Evolutionary conservation across 225 moss, liverwort and hornwort genomes (phyloP).

Genomic region (Pleurozium schreberi): DNA sequence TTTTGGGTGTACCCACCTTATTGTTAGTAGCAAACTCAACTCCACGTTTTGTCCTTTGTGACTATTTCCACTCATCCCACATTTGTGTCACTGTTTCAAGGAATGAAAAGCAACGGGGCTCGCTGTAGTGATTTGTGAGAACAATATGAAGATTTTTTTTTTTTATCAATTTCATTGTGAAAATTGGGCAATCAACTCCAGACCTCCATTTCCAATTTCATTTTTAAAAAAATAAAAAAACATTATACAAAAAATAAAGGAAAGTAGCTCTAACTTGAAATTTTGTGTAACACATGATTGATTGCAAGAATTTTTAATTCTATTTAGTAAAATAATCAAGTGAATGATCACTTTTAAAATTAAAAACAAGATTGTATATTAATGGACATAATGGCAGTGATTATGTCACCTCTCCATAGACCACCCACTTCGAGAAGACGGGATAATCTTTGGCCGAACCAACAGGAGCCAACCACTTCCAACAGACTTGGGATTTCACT

Average conservation of each 20-base stretch:
- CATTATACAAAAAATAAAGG: neutral
- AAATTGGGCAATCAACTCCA: neutral
- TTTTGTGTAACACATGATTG: neutral
- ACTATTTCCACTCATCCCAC: no score
- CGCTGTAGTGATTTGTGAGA: no score
- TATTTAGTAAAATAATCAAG: neutral
- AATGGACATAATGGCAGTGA: neutral
- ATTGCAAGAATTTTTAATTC: neutral
- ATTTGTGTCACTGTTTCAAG: no score
- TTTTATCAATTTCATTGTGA: neutral
- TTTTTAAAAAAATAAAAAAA: no score
- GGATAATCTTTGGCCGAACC: constrained; percentile 50
- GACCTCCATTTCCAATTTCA: neutral
- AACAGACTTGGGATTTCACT: constrained; percentile 41
- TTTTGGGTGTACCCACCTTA: no score
- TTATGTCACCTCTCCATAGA: constrained; percentile 43
- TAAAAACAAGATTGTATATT: neutral
- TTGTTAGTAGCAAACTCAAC: no score
- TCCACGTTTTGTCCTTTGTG: no score
- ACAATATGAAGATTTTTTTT: neutral
- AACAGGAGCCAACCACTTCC: constrained; percentile 49
- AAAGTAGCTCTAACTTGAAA: no score
- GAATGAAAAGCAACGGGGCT: no score
- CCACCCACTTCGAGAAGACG: constrained; percentile 43
- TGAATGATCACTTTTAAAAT: neutral